phyloP scores from a whole-genome alignment of 345 rosid species.

The Citrus australasica region DNA sequence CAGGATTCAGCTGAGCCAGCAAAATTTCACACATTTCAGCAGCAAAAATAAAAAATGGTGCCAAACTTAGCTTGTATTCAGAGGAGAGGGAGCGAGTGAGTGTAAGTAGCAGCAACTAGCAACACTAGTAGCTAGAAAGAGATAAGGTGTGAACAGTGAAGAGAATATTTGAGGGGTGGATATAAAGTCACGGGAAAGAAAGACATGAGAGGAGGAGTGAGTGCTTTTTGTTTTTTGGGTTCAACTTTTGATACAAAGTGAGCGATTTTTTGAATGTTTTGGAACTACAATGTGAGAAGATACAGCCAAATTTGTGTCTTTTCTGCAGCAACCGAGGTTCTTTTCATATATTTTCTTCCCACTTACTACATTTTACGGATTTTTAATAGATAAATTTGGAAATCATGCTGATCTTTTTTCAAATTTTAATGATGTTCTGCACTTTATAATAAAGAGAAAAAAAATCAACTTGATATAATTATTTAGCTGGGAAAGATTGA shows the following conservation, averaged over 20 bases:
- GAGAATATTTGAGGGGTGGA: constrained; percentile 12
- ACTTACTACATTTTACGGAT: not conserved
- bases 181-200: not conserved
- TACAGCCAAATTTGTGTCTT: not conserved
- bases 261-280: constrained; percentile 14
- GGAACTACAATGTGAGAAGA: constrained; percentile 4
- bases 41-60: not conserved
- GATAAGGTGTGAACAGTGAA: not conserved
- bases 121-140: not conserved
- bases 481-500: no score
- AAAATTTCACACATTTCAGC: constrained; percentile 17
- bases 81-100: not conserved
- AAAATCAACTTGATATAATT: no score
- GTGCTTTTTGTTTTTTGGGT: not conserved
- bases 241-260: constrained; percentile 12
- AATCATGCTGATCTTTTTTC: no score
- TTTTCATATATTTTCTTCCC: constrained; percentile 2
- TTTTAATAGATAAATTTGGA: not conserved
- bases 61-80: not conserved
- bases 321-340: not conserved
- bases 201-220: not conserved
- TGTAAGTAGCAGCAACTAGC: no score
- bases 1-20: constrained; percentile 4
- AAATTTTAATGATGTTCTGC: no score
- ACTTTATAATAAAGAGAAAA: no score